phyloP scores from a whole-genome alignment of 495 filamentous ascomycete species.

The Penicillium psychrofluorescens region DNA sequence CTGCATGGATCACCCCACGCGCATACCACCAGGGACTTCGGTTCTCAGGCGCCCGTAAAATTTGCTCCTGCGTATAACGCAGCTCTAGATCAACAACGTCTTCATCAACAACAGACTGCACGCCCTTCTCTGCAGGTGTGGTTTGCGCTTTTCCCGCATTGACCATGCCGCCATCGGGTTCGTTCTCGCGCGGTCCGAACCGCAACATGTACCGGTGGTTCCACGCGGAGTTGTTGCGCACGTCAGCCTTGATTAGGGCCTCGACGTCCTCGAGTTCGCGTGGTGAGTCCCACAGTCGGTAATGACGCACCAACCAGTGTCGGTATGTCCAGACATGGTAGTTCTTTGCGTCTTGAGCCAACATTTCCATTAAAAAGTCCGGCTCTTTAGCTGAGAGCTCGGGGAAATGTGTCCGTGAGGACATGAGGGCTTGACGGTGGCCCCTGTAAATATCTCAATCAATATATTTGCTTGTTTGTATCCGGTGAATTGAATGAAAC shows the following conservation, averaged over 20 bases:
- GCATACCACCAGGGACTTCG: slow-evolving; percentile 91
- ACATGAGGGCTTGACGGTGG: slow-evolving; percentile 79
- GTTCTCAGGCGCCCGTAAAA: slow-evolving; percentile 81
- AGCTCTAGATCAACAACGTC: slow-evolving; percentile 69
- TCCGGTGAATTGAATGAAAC: background rate
- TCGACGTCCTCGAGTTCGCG: slow-evolving; percentile 67
- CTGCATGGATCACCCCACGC: slow-evolving; percentile 62
- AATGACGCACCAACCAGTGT: slow-evolving; percentile 83
- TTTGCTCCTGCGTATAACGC: slow-evolving; percentile 60
- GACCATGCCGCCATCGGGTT: slow-evolving; percentile 36
- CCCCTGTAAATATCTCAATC: slow-evolving; percentile 44
- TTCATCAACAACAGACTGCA: slow-evolving; percentile 42
- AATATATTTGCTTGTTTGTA: background rate
- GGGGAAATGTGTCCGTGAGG: slow-evolving; percentile 48
- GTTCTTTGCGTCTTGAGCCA: slow-evolving; percentile 85
- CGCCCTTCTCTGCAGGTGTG: slow-evolving; percentile 34
- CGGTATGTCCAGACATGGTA: slow-evolving; percentile 98
- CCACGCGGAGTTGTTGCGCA: slow-evolving; percentile 95
- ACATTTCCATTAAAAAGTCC: slow-evolving; percentile 73
- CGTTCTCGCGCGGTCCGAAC: slow-evolving; percentile 51
- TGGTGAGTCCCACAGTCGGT: slow-evolving; percentile 58
- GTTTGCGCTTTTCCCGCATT: slow-evolving; percentile 25
- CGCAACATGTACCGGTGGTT: slow-evolving; percentile 90
- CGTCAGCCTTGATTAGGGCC: slow-evolving; percentile 61
- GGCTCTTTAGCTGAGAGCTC: slow-evolving; percentile 53